These are phyloP conservation scores for Veloboletus limbatus DNA, from an alignment of 1,284 basidiomycete species.

Conservation along the genomic window DNA sequence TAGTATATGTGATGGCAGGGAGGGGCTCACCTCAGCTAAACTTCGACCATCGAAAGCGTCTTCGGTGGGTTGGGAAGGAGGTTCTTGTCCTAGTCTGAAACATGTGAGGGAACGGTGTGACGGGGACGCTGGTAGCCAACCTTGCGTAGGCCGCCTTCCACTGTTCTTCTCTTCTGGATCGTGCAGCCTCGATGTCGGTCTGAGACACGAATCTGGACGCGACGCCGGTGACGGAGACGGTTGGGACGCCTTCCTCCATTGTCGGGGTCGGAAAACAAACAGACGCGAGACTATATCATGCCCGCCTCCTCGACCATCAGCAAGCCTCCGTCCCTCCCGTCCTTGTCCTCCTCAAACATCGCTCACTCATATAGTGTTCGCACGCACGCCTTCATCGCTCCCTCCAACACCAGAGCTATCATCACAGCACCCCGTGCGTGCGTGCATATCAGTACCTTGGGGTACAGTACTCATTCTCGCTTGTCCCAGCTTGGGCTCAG, in stretches of 20 bases:
- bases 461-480: slow-evolving; percentile 11
- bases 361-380: slow-evolving; percentile 28
- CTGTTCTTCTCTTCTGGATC: slow-evolving; percentile 74
- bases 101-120: slow-evolving; percentile 12
- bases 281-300: slow-evolving; percentile 16
- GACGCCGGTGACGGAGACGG: slow-evolving; percentile 61
- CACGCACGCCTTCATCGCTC: slow-evolving; percentile 37
- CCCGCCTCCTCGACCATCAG: slow-evolving; percentile 10
- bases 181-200: slow-evolving; percentile 76
- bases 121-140: slow-evolving; percentile 38
- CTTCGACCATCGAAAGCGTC: slow-evolving; percentile 85
- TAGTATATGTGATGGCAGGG: background rate
- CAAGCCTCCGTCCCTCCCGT: slow-evolving; percentile 22
- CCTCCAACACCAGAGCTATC: slow-evolving; percentile 49
- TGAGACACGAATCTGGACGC: slow-evolving; percentile 80
- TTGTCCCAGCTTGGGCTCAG: slow-evolving; percentile 66
- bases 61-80: slow-evolving; percentile 72
- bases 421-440: slow-evolving; percentile 68
- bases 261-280: slow-evolving; percentile 18
- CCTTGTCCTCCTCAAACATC: slow-evolving; percentile 16
- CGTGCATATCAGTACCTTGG: background rate
- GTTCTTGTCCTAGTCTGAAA: slow-evolving; percentile 79
- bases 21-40: slow-evolving; percentile 76
- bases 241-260: slow-evolving; percentile 58
- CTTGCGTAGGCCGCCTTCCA: slow-evolving; percentile 93